Percentiles rank a stretch among this genome's conserved stretches.
Conservation (phyloP, 345 rosid genomes). For the Garcia nutans region DNA sequence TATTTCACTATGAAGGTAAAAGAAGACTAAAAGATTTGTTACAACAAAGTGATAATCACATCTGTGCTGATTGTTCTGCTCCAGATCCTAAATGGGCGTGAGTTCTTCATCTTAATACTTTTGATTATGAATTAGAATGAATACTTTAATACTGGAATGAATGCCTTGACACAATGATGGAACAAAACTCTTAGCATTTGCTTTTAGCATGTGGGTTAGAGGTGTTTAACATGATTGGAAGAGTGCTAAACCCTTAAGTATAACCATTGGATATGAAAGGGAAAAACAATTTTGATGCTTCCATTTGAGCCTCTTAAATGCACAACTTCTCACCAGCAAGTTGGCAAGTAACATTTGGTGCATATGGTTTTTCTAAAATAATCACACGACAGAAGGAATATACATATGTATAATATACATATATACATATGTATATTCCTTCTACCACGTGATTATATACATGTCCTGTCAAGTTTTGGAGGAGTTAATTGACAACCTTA, state of each 20-base stretch:
- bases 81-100: constrained; percentile 99
- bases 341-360: constrained; percentile 7
- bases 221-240: neutral
- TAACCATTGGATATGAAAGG: too few species aligned
- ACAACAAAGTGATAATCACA: constrained; percentile 72
- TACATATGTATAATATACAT: too few species aligned
- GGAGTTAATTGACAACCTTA: constrained; percentile 20
- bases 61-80: constrained; percentile 94
- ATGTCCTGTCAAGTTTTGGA: neutral
- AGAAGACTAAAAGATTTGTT: constrained; percentile 69
- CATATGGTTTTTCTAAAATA: neutral
- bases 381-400: neutral
- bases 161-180: neutral
- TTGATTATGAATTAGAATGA: neutral
- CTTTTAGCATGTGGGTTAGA: neutral
- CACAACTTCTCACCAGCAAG: neutral
- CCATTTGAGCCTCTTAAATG: neutral
- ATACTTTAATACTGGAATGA: neutral
- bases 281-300: neutral
- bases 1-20: constrained; percentile 49
- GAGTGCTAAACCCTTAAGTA: too few species aligned
- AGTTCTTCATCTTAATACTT: constrained; percentile 33
- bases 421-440: too few species aligned
- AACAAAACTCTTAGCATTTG: neutral
- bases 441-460: too few species aligned